Evolutionary conservation across 2,329 filamentous ascomycete genomes (phyloP).

Genomic region (Anthostomella pinea): DNA sequence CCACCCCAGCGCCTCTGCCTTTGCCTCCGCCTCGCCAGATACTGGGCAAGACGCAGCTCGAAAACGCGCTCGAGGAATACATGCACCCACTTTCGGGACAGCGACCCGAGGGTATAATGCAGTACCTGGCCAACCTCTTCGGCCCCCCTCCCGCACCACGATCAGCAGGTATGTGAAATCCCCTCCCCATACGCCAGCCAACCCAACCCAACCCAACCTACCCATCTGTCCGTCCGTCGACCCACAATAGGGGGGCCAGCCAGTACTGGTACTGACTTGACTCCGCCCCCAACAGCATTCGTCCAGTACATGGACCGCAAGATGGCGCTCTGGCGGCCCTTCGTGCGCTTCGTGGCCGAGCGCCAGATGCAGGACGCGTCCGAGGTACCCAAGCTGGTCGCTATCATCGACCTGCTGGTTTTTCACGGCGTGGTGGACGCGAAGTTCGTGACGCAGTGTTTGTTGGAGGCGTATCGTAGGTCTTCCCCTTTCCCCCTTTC

Average conservation of each 20-base stretch:
- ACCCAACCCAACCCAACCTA: background rate
- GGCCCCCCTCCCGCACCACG: background rate
- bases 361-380: background rate
- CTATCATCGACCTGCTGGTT: background rate
- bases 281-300: background rate
- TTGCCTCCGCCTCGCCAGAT: background rate
- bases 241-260: background rate
- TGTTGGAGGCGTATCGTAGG: conserved; percentile 1
- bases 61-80: background rate
- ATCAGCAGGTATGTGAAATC: background rate
- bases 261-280: background rate
- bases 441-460: background rate
- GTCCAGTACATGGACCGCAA: background rate
- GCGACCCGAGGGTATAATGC: background rate
- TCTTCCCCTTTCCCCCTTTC: too few relatives aligned
- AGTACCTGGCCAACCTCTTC: background rate
- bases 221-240: background rate
- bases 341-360: conserved; percentile 1
- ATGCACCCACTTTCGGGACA: background rate
- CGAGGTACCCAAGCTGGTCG: background rate
- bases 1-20: background rate
- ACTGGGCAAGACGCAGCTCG: background rate
- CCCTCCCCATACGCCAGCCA: too few relatives aligned
- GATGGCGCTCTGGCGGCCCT: background rate
- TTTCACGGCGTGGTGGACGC: background rate